Evolutionary conservation across 2,329 filamentous ascomycete species (phyloP).

Genomic region (Botrytis galanthina): DNA sequence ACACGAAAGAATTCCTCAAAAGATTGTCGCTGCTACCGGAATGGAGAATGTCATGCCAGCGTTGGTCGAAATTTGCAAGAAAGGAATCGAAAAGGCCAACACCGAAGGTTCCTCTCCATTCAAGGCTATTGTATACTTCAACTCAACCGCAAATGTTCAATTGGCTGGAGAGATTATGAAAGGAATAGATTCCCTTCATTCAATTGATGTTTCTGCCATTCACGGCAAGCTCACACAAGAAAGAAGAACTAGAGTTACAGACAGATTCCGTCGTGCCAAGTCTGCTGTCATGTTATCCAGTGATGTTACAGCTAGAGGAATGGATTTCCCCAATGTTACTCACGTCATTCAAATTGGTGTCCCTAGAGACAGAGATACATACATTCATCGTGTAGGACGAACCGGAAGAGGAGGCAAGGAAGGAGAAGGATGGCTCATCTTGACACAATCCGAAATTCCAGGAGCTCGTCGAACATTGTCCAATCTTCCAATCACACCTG

Average conservation of each 20-base stretch:
- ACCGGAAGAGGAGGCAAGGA: conserved; percentile 73
- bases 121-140: conserved; percentile 93
- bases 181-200: conserved; percentile 33
- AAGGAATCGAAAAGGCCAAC: conserved; percentile 39
- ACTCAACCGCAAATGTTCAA: conserved; percentile 70
- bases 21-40: conserved; percentile 62
- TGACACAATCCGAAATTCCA: conserved; percentile 28
- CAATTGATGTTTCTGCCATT: conserved; percentile 49
- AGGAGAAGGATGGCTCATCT: conserved; percentile 55
- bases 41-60: conserved; percentile 77
- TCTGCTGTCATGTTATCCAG: conserved; percentile 72
- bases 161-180: conserved; percentile 58
- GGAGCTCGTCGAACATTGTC: conserved; percentile 30
- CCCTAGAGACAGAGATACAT: conserved; percentile 64
- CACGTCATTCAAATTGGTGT: conserved; percentile 73
- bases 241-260: conserved; percentile 66
- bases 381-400: conserved; percentile 74
- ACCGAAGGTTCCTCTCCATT: conserved; percentile 48
- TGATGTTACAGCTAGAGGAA: conserved; percentile 77
- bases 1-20: conserved; percentile 80
- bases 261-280: conserved; percentile 63
- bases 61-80: conserved; percentile 53
- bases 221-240: conserved; percentile 75
- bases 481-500: conserved; percentile 34
- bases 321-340: conserved; percentile 79